Conservation (phyloP, 2,329 filamentous ascomycete species). For the Zarea fungicola region DNA sequence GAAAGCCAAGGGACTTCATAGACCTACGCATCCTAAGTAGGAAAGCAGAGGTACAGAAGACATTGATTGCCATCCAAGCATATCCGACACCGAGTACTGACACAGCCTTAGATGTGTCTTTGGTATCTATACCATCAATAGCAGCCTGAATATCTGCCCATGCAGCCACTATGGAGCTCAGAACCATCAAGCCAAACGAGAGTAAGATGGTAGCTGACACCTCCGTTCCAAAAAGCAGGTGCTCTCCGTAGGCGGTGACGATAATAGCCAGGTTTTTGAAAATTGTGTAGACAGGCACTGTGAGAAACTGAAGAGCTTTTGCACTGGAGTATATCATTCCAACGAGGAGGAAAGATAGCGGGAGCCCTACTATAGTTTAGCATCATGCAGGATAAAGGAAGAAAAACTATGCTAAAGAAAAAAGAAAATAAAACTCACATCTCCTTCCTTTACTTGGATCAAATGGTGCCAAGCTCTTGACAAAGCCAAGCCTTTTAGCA, state of each 20-base stretch:
- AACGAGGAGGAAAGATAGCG: constrained; percentile 89
- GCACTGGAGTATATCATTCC: constrained; percentile 99
- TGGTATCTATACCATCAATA: constrained; percentile 52
- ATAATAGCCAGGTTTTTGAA: constrained; percentile 99
- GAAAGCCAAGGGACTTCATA: constrained; percentile 99
- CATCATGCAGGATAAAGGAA: neutral
- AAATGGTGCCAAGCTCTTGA: constrained; percentile 76
- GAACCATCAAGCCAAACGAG: constrained; percentile 93
- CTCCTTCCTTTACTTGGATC: constrained; percentile 85
- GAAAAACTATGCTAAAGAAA: too few relatives aligned
- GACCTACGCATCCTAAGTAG: constrained; percentile 93
- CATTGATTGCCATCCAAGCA: constrained; percentile 97
- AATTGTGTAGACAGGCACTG: constrained; percentile 97
- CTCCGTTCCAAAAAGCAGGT: constrained; percentile 94
- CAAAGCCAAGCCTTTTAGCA: constrained; percentile 76
- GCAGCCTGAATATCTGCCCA: constrained; percentile 96
- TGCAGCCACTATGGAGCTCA: constrained; percentile 89
- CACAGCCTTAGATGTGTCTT: constrained; percentile 69
- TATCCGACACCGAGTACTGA: constrained; percentile 93
- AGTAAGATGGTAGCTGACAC: constrained; percentile 84
- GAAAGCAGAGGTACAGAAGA: constrained; percentile 87
- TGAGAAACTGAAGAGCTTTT: constrained; percentile 93
- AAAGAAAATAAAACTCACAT: constrained; percentile 69
- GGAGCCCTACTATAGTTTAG: constrained; percentile 67
- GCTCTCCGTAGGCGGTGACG: constrained; percentile 95